Base-by-base conservation (phyloP, 768 basidiomycete species). In the Gelatoporia subvermispora region DNA sequence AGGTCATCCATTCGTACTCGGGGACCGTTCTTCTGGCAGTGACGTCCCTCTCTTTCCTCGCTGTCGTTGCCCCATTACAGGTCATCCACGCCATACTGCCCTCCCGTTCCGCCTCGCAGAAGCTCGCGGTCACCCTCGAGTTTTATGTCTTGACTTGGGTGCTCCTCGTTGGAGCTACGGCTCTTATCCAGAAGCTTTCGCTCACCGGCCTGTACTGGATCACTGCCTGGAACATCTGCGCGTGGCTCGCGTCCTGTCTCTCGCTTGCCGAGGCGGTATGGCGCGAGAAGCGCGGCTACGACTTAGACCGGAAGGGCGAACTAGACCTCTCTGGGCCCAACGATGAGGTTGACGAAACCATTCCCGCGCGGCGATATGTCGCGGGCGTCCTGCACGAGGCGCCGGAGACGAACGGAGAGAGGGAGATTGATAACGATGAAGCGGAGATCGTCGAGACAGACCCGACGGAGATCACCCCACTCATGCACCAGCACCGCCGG, bases 1-100 rank as follows among this genome's bases (percentile, higher is more conserved):
- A 89, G 88, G 71, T 82, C 23, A 66, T 81, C 8, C 81, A 89
- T 59, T 76, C 83, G 1, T 72, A 72, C 7, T 75, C 77, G 3
- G 74, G 76, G 48, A 58, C 76, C 13, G 77, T 84, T 13, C 58
- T 82, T 11, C 52, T 69, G 18, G 77, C 80, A 0, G 68, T 72
- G 25, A 55, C 74, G n/a, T 70, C 75, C 15, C 59, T 82, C 13
- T 68, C 75, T 1, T 84, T 79, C 58, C 64, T 86, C 15, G 70
- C 72, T 10, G 57, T 77, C 20, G 60, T 74, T 20, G 56, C 81
- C 25, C 68, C 72, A 0, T 62, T 68, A 58, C 48, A 68, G 65
- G 10, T 69, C 53, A 52, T 60, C 56, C 65, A 52, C 28, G 50
- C 41, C 31, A 24, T 66, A 49, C 54, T 60, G 9, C 68, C 67